A percentile compares a stretch with the other conserved stretches of the same genome.
These are phyloP conservation scores for Scenedesmus sp. DNA, from an alignment of 163 green algal genomes.

Conservation along the genomic window DNA sequence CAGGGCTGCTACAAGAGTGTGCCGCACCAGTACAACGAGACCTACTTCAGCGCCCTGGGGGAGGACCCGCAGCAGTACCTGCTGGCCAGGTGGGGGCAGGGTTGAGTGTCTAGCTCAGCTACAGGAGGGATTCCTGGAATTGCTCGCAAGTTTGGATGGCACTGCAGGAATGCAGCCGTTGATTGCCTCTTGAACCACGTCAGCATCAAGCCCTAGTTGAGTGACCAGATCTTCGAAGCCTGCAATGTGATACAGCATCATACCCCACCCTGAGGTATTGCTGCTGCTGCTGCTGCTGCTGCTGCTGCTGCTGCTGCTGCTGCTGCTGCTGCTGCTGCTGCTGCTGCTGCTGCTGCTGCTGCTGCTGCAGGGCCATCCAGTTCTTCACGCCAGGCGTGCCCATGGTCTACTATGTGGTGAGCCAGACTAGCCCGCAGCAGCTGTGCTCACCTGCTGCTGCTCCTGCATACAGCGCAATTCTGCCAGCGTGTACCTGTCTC, in stretches of 20 bases:
- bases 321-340: background rate
- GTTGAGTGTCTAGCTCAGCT: no score
- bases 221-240: no score
- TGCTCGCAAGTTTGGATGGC: no score
- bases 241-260: no score
- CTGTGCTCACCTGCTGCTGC: background rate
- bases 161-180: no score
- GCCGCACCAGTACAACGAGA: slow-evolving; percentile 66
- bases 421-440: background rate
- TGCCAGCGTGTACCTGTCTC: no score
- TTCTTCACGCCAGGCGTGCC: slow-evolving; percentile 72
- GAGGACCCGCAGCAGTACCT: slow-evolving; percentile 37
- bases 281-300: background rate
- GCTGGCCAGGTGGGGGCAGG: slow-evolving; percentile 34
- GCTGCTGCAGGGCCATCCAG: slow-evolving; percentile 62
- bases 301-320: background rate
- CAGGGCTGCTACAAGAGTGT: slow-evolving; percentile 34
- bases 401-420: slow-evolving; percentile 70
- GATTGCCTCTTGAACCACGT: no score
- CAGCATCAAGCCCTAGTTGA: no score
- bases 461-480: background rate
- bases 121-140: no score
- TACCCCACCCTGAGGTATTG: no score
- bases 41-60: slow-evolving; percentile 61
- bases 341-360: slow-evolving; percentile 30